Evolutionary conservation across 257 asterid genomes (phyloP).

Genomic region (Nicotiana obtusifolia): DNA sequence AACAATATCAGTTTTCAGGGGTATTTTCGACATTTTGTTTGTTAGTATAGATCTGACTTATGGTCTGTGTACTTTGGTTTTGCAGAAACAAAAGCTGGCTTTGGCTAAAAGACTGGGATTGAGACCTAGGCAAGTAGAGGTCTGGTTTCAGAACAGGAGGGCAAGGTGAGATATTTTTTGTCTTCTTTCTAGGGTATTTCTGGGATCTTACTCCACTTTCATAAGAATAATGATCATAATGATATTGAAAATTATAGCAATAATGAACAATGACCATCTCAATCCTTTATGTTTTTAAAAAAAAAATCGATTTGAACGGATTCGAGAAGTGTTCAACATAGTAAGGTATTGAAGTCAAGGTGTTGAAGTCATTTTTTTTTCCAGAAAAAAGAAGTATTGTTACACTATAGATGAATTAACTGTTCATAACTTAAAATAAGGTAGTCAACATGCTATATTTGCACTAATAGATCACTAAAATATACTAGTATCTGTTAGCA

Average conservation of each 20-base stretch:
- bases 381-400: neutral
- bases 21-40: neutral
- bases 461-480: no score
- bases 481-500: no score
- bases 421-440: neutral
- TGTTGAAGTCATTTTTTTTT: neutral
- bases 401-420: neutral
- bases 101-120: conserved; percentile 65
- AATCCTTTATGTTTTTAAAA: neutral
- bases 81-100: conserved; percentile 74
- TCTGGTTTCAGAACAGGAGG: conserved; percentile 87
- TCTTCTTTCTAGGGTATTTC: neutral
- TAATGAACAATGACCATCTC: neutral
- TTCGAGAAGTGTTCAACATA: neutral
- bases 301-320: neutral
- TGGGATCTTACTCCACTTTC: neutral
- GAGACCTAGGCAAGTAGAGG: conserved; percentile 82
- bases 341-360: neutral
- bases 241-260: neutral
- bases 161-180: conserved; percentile 50
- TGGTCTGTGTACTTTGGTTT: neutral
- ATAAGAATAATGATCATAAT: neutral
- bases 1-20: neutral
- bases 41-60: conserved; percentile 2
- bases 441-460: neutral